phyloP scores from a whole-genome alignment of 2,329 filamentous ascomycete genomes.

The Neofusicoccum kwambonambiense region DNA sequence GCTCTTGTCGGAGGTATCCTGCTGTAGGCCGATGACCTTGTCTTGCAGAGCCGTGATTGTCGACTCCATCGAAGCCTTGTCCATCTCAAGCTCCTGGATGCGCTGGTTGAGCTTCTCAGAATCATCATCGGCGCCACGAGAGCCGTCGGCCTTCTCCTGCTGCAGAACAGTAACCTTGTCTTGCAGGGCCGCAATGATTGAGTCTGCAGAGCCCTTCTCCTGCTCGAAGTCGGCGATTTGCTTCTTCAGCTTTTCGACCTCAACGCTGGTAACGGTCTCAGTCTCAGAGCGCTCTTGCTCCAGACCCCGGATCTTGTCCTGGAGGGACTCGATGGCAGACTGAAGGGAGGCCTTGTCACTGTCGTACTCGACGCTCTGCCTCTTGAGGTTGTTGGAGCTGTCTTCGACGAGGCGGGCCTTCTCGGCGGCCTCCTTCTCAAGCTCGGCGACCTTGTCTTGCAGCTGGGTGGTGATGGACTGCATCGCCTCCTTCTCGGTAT shows the following conservation, averaged over 20 bases:
- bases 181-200: constrained; percentile 6
- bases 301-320: constrained; percentile 12
- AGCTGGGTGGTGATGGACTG: background rate
- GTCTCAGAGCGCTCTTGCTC: constrained; percentile 11
- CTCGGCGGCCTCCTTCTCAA: constrained; percentile 13
- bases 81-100: constrained; percentile 11
- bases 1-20: constrained; percentile 6
- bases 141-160: constrained; percentile 5
- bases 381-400: constrained; percentile 7
- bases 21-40: constrained; percentile 12
- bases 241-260: constrained; percentile 1
- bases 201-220: constrained; percentile 9
- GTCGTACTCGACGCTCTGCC: constrained; percentile 15
- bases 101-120: background rate
- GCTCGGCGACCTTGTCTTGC: constrained; percentile 2
- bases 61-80: constrained; percentile 12
- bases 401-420: constrained; percentile 14
- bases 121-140: background rate
- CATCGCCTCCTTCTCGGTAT: constrained; percentile 11
- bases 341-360: constrained; percentile 13
- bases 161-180: background rate
- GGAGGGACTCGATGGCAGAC: constrained; percentile 10
- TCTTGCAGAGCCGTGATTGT: constrained; percentile 14
- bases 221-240: constrained; percentile 8
- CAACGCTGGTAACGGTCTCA: background rate